Percentiles rank a stretch among this genome's conserved stretches.
Conservation (phyloP, 306 rosid species). For the Malus sylvestris region DNA sequence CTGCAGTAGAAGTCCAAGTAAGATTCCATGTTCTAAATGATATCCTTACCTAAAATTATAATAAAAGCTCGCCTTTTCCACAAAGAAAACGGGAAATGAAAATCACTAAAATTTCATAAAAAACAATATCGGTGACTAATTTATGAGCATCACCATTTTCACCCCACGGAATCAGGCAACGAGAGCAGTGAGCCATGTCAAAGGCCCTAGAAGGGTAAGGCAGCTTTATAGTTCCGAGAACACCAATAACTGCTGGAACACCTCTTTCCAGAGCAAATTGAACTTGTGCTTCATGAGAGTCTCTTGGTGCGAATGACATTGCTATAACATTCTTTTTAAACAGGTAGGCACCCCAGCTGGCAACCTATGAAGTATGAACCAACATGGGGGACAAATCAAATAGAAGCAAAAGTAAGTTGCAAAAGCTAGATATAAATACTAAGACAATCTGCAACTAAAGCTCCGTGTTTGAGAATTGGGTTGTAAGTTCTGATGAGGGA, state of each 20-base stretch:
- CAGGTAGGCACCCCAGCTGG: constrained; percentile 80
- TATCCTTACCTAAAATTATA: neutral
- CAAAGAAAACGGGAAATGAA: neutral
- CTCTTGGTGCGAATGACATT: constrained; percentile 82
- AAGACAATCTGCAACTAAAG: neutral
- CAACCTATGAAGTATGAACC: constrained; percentile 47
- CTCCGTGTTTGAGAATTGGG: neutral
- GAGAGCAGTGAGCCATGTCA: constrained; percentile 93
- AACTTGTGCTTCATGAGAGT: constrained; percentile 87
- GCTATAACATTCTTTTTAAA: constrained; percentile 58
- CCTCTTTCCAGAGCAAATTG: constrained; percentile 94
- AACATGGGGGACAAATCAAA: constrained; percentile 19
- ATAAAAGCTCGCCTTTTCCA: neutral
- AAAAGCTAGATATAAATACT: neutral
- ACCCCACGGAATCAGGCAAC: constrained; percentile 78
- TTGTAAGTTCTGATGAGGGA: neutral
- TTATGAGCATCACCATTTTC: constrained; percentile 48
- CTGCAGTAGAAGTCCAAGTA: constrained; percentile 29
- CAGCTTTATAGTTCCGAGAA: constrained; percentile 73
- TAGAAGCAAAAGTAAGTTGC: neutral
- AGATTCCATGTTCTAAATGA: neutral
- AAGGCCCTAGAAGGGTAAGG: constrained; percentile 75
- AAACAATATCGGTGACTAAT: neutral
- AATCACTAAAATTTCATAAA: neutral
- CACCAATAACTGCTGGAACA: constrained; percentile 80